A percentile compares a stretch with the other conserved stretches of the same genome.
These are phyloP conservation scores for Aureobasidium sp. DNA, from an alignment of 2,329 filamentous ascomycete genomes.

Conservation along the genomic window DNA sequence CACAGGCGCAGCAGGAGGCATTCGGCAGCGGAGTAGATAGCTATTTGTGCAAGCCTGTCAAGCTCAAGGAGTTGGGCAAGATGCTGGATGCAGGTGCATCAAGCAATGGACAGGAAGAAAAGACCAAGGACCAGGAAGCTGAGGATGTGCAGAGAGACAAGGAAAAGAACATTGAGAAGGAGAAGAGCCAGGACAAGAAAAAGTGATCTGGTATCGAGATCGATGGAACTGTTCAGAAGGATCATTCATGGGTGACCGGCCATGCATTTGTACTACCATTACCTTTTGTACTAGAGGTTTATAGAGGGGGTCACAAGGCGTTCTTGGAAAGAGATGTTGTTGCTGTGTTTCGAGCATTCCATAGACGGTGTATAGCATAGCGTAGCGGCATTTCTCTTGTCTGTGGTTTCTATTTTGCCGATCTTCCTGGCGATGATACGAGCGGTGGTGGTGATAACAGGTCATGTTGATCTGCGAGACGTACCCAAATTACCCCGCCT, in stretches of 20 bases:
- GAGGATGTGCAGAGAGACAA: neutral
- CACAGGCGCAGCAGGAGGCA: slow-evolving; percentile 24
- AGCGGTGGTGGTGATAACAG: neutral
- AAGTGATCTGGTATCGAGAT: neutral
- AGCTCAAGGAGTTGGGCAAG: slow-evolving; percentile 11
- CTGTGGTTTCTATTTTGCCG: too few relatives aligned
- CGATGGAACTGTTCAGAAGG: neutral
- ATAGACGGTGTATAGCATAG: neutral
- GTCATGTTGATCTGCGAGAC: neutral
- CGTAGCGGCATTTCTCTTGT: neutral
- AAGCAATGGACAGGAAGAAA: neutral
- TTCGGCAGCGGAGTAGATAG: slow-evolving; percentile 24
- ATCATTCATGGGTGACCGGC: neutral
- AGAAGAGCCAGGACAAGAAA: neutral
- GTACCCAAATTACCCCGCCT: slow-evolving; percentile 7
- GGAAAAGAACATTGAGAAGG: neutral
- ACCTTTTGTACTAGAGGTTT: too few relatives aligned
- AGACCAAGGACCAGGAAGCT: neutral
- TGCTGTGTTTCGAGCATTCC: too few relatives aligned
- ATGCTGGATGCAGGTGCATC: neutral
- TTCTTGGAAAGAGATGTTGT: too few relatives aligned
- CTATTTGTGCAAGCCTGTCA: slow-evolving; percentile 27
- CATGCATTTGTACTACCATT: neutral
- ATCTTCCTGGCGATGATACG: too few relatives aligned
- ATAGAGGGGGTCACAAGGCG: too few relatives aligned